Percentiles rank a stretch among this genome's conserved stretches.
These are phyloP conservation scores for Kwoniella botswanensis DNA, from an alignment of 768 basidiomycete species.

Conservation along the genomic window DNA sequence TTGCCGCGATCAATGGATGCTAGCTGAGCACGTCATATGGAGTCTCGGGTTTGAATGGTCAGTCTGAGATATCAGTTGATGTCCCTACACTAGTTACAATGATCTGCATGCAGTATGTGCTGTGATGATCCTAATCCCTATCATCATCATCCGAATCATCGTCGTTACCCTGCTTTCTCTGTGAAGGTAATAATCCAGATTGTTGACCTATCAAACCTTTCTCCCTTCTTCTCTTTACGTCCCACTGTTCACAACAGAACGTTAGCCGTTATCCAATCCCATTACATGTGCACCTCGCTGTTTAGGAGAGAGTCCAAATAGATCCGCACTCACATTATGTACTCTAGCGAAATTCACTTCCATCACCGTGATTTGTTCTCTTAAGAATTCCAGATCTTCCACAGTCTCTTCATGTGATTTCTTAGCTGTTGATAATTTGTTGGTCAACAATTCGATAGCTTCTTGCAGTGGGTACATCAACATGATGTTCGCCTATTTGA, in stretches of 20 bases:
- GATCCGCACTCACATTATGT: constrained; percentile 67
- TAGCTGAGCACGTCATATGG: no score
- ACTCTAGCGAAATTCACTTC: constrained; percentile 93
- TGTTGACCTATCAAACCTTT: constrained; percentile 26
- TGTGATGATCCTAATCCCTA: constrained; percentile 14
- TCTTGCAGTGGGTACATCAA: constrained; percentile 83
- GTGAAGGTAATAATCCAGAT: constrained; percentile 25
- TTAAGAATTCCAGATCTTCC: constrained; percentile 88
- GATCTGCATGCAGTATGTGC: neutral
- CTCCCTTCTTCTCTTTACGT: constrained; percentile 39
- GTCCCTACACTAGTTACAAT: neutral
- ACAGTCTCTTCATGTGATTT: constrained; percentile 69
- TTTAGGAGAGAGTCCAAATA: no score
- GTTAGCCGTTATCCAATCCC: no score
- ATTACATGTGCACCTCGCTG: no score
- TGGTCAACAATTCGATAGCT: constrained; percentile 73
- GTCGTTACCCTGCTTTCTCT: constrained; percentile 21
- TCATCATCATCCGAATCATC: constrained; percentile 47
- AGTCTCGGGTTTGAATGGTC: no score
- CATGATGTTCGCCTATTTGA: constrained; percentile 90
- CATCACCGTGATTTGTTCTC: constrained; percentile 96
- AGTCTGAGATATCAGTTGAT: no score
- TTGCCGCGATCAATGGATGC: no score
- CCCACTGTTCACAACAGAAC: constrained; percentile 33
- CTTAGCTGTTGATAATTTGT: constrained; percentile 77